Evolutionary conservation across 306 rosid species (phyloP).

Genomic region (Quercus gilva): DNA sequence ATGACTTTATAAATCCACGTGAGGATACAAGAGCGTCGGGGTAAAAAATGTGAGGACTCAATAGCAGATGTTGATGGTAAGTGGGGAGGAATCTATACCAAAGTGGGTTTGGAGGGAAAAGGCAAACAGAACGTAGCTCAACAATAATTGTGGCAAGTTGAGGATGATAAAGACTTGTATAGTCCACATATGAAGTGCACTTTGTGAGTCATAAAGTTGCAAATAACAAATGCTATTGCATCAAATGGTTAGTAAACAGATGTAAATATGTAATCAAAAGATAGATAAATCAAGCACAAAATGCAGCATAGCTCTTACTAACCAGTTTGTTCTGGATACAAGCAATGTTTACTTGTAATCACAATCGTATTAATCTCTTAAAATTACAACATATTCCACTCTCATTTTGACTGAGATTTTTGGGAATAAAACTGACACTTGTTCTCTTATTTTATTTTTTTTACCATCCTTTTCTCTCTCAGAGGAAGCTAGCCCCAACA

Average conservation of each 20-base stretch:
- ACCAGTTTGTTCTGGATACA: not conserved
- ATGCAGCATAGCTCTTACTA: conserved; percentile 3
- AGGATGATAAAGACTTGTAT: not conserved
- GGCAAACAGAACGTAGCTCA: not conserved
- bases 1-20: not conserved
- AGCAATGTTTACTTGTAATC: conserved; percentile 11
- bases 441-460: not conserved
- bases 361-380: conserved; percentile 23
- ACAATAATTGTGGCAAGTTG: not conserved
- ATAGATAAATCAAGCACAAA: not conserved
- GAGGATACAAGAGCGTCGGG: not conserved
- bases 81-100: conserved; percentile 6
- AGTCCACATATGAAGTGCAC: not conserved
- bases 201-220: not conserved
- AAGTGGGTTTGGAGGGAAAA: conserved; percentile 1
- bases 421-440: conserved; percentile 21
- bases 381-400: conserved; percentile 13
- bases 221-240: not conserved
- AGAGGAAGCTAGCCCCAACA: conserved; percentile 29
- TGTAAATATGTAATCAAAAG: not conserved
- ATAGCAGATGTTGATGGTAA: conserved; percentile 9
- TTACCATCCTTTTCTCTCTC: not conserved
- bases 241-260: not conserved
- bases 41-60: not conserved
- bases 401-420: conserved; percentile 36